Conservation (phyloP, 73 alveolate genomes). For the Paraurostyla sp. region DNA sequence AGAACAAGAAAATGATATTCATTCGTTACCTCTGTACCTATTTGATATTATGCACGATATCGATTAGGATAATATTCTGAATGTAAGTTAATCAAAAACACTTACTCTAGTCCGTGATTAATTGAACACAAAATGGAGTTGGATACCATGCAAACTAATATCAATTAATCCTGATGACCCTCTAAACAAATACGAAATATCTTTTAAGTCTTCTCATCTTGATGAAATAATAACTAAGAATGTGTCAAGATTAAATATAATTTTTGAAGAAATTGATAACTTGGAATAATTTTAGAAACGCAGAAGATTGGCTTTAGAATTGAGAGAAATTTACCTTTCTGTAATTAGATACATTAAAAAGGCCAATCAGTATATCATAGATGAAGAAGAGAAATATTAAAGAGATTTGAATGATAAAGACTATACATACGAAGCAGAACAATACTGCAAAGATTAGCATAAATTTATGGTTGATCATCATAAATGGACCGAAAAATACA, state of each 20-base stretch:
- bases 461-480: too few species aligned
- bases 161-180: not conserved
- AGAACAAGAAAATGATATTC: not conserved
- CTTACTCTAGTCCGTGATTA: not conserved
- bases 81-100: not conserved
- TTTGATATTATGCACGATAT: not conserved
- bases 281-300: not conserved
- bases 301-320: conserved; percentile 11
- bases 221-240: not conserved
- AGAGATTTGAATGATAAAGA: not conserved
- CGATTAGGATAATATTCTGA: not conserved
- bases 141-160: not conserved
- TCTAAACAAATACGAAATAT: not conserved
- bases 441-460: not conserved
- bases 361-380: not conserved
- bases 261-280: not conserved
- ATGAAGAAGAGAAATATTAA: not conserved
- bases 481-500: too few species aligned
- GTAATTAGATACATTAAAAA: not conserved
- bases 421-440: not conserved
- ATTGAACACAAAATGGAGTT: not conserved
- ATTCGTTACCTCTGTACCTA: not conserved
- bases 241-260: not conserved
- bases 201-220: not conserved
- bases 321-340: not conserved